Evolutionary conservation across 495 filamentous ascomycete genomes (phyloP), one percentile per base, ranked within the genome.

Genomic region (Daldinia vernicosa): DNA sequence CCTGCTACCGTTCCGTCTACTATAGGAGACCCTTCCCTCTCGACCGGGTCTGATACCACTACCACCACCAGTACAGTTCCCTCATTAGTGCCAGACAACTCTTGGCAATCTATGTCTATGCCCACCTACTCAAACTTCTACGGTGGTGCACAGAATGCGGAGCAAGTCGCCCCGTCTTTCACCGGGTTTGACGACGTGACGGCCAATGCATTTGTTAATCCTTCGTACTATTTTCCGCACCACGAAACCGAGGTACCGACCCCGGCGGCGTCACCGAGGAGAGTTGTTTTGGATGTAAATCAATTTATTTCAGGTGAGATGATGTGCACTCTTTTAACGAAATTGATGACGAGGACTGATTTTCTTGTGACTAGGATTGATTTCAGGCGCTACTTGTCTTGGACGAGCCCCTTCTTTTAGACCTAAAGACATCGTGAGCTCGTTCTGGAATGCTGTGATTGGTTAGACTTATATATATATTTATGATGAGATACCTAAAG

Each of bases 341-440:
- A 1, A 6, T 39, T 45, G 35, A 17, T 27, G 5, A 6, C 3
- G 6, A 17, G 37, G 6, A 24, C 56, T 35, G 11, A 60, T 37
- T 39, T 60, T 9, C 15, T 33, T 12, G 8, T 15, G 9, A n/a
- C 53, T 51, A 88, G 85, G 81, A 63, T 71, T 88, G 50, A 74
- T 86, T 53, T 75, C 65, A 40, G 69, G 74, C 24, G 83, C 77
- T 4, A 83, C 88, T 0, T 92, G 90, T 77, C 80, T 92, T 0
- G 90, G 90, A 0, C 80, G 88, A 11, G 75, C 86, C 2, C 89
- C 90, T 4, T 90, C 89, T 1, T 88, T 89, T 52, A 82, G 83
- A 39, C 81, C 81, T 51, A 77, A 69, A 50, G 89, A 91, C 72
- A 86, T 92, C 6, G 87, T 90, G 66, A 70, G 60, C 22, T 84